These are phyloP conservation scores for Xerocomellus intermedius DNA, from an alignment of 768 basidiomycete genomes.

Conservation along the genomic window DNA sequence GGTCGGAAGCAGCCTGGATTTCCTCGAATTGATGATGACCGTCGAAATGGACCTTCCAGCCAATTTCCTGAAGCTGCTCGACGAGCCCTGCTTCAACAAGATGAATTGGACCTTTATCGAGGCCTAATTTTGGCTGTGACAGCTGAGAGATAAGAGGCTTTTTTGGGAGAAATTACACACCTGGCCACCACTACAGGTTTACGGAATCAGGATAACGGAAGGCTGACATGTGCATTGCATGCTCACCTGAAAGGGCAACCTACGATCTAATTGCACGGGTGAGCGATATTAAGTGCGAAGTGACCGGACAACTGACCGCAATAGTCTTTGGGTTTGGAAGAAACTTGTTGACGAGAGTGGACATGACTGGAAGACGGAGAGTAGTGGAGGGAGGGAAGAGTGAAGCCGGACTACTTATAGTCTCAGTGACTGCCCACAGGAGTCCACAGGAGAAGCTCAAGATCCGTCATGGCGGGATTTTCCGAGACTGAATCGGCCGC, in stretches of 20 bases:
- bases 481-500: background rate
- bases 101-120: conserved; percentile 85
- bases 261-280: conserved; percentile 59
- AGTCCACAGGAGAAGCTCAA: no score
- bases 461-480: conserved; percentile 5
- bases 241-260: conserved; percentile 94
- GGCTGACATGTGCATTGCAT: background rate
- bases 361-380: conserved; percentile 15
- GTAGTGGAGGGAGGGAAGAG: background rate
- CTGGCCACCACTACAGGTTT: conserved; percentile 29
- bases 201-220: conserved; percentile 9
- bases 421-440: no score
- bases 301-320: conserved; percentile 57
- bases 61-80: conserved; percentile 70
- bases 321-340: conserved; percentile 65
- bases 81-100: conserved; percentile 86
- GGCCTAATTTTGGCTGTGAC: conserved; percentile 67
- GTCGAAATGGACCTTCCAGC: conserved; percentile 88
- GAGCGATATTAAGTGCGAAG: background rate
- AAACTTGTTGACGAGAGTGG: conserved; percentile 26
- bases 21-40: conserved; percentile 89
- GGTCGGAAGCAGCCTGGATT: conserved; percentile 48
- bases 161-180: conserved; percentile 16
- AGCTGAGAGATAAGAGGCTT: conserved; percentile 10
- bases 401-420: conserved; percentile 2